These are phyloP conservation scores for Arabidopsis lyrata DNA, from an alignment of 441 rosid species.

Conservation along the genomic window DNA sequence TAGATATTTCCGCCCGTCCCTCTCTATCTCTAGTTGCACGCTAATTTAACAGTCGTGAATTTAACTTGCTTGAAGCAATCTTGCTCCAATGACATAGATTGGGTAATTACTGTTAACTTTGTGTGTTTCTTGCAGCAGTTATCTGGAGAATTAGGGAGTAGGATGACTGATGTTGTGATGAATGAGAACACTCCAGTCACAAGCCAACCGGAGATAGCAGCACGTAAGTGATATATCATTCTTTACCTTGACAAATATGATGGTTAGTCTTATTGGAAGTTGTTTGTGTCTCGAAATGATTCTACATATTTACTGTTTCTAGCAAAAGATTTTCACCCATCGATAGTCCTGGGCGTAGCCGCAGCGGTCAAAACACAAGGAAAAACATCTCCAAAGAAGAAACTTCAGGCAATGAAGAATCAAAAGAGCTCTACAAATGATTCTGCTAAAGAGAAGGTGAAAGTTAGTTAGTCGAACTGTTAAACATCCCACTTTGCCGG, in stretches of 20 bases:
- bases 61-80: constrained; percentile 10
- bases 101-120: neutral
- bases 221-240: constrained; percentile 30
- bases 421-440: constrained; percentile 36
- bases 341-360: constrained; percentile 39
- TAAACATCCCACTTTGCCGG: neutral
- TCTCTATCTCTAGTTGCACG: neutral
- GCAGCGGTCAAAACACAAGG: constrained; percentile 34
- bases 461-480: neutral
- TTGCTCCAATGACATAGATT: neutral
- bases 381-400: constrained; percentile 40
- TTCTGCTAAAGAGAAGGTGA: constrained; percentile 29
- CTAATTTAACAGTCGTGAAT: constrained; percentile 14
- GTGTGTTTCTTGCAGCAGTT: constrained; percentile 12
- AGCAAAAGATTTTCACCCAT: constrained; percentile 30
- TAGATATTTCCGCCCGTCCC: neutral
- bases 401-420: constrained; percentile 36
- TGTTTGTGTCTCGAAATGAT: constrained; percentile 19
- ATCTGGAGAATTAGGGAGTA: constrained; percentile 33
- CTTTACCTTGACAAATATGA: constrained; percentile 10
- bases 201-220: constrained; percentile 11
- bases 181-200: constrained; percentile 13
- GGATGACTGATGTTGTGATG: constrained; percentile 25
- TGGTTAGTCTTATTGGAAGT: constrained; percentile 1
- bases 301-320: constrained; percentile 18